Conservation (phyloP, 352 stramenopile species). For the Phytophthora pisi region DNA sequence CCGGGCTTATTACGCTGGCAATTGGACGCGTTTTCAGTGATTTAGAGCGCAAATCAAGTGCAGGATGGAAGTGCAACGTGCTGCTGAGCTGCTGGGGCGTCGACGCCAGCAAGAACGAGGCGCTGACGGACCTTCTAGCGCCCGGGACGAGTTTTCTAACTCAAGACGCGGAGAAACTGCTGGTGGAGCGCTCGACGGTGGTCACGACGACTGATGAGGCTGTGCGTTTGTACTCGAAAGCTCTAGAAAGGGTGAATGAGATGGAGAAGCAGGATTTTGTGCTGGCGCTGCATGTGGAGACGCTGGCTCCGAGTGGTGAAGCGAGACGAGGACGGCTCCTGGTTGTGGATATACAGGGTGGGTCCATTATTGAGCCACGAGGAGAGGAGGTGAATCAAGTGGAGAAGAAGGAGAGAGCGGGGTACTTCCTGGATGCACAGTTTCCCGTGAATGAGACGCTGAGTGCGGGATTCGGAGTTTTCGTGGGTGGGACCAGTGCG, state of each 20-base stretch:
- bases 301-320: slow-evolving; percentile 25
- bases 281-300: slow-evolving; percentile 55
- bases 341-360: slow-evolving; percentile 56
- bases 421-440: slow-evolving; percentile 63
- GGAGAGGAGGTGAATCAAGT: background rate
- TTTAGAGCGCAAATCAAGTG: slow-evolving; percentile 12
- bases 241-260: slow-evolving; percentile 17
- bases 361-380: slow-evolving; percentile 51
- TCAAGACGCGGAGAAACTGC: slow-evolving; percentile 16
- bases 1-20: slow-evolving; percentile 42
- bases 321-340: slow-evolving; percentile 44
- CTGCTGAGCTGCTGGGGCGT: slow-evolving; percentile 35
- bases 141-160: background rate
- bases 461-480: slow-evolving; percentile 50
- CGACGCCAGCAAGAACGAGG: slow-evolving; percentile 3
- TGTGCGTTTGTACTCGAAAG: slow-evolving; percentile 37
- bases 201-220: slow-evolving; percentile 43
- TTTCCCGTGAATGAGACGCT: slow-evolving; percentile 52
- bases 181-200: slow-evolving; percentile 37
- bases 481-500: slow-evolving; percentile 48
- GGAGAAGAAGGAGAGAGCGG: slow-evolving; percentile 13
- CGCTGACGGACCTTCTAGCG: slow-evolving; percentile 26
- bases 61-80: slow-evolving; percentile 19
- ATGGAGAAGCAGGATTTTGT: slow-evolving; percentile 46
- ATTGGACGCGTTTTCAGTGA: slow-evolving; percentile 43